phyloP scores from a whole-genome alignment of 2,329 filamentous ascomycete genomes.

The Calonectria fujianensis region DNA sequence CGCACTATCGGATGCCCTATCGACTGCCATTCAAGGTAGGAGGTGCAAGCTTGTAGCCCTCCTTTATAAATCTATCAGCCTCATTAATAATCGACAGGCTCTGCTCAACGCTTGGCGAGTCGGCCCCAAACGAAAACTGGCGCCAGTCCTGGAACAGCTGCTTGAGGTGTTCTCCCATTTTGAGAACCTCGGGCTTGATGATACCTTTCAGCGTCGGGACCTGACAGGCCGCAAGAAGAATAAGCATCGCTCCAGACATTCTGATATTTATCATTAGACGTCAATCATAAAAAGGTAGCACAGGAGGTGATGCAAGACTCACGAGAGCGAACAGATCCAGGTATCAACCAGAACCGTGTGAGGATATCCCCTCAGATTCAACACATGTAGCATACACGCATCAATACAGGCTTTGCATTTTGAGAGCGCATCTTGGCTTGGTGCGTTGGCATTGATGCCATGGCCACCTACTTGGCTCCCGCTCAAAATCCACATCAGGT shows the following conservation, averaged over 20 bases:
- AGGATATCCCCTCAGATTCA: constrained; percentile 67
- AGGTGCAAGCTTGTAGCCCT: constrained; percentile 50
- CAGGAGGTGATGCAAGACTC: constrained; percentile 47
- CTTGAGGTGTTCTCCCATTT: constrained; percentile 64
- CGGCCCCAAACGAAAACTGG: constrained; percentile 59
- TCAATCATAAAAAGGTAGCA: neutral
- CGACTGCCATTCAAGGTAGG: neutral
- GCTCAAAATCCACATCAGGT: constrained; percentile 70
- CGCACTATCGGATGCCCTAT: neutral
- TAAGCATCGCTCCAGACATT: constrained; percentile 70
- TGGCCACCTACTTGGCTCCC: constrained; percentile 56
- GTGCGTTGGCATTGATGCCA: constrained; percentile 51
- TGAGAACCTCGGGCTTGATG: constrained; percentile 61
- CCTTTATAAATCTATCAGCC: constrained; percentile 64
- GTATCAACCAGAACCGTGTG: constrained; percentile 73
- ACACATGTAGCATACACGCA: constrained; percentile 68
- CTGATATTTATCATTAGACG: constrained; percentile 50
- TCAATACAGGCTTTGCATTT: constrained; percentile 68
- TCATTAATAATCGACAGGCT: constrained; percentile 67
- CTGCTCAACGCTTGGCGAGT: constrained; percentile 68
- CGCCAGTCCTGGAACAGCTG: constrained; percentile 66
- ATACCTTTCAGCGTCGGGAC: constrained; percentile 61
- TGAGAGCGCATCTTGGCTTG: constrained; percentile 59
- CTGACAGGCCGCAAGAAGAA: constrained; percentile 67
- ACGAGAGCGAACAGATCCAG: constrained; percentile 74